These are phyloP conservation scores for Achaetomiella virescens DNA, from an alignment of 495 filamentous ascomycete genomes.

Conservation along the genomic window DNA sequence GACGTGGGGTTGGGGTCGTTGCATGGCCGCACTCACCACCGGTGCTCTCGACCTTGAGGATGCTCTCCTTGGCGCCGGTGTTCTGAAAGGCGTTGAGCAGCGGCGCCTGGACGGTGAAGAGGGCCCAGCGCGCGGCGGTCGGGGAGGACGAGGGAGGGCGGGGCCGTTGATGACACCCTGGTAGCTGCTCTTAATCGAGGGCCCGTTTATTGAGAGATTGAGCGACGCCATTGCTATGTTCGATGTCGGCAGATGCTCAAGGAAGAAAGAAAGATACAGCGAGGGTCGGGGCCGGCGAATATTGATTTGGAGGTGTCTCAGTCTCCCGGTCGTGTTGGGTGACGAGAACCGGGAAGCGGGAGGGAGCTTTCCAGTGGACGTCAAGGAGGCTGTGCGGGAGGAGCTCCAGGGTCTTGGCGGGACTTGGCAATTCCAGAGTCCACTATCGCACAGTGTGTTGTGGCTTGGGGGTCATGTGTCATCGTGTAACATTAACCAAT, in stretches of 20 bases:
- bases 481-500: too few relatives aligned
- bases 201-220: conserved; percentile 83
- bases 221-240: conserved; percentile 69
- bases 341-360: conserved; percentile 4
- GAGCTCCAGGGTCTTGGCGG: conserved; percentile 10
- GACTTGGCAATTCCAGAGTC: background rate
- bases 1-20: conserved; percentile 8
- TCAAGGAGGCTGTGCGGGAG: conserved; percentile 18
- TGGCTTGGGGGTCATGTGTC: too few relatives aligned
- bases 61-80: conserved; percentile 77
- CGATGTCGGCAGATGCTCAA: background rate
- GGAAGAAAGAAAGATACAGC: background rate
- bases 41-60: conserved; percentile 85
- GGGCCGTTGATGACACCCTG: conserved; percentile 74
- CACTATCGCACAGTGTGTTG: too few relatives aligned
- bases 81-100: conserved; percentile 89
- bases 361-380: conserved; percentile 11
- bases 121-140: conserved; percentile 68
- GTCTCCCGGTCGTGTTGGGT: background rate
- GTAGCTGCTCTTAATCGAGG: conserved; percentile 90
- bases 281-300: background rate
- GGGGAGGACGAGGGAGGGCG: conserved; percentile 52
- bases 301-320: background rate
- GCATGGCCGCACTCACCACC: conserved; percentile 56
- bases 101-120: conserved; percentile 86